A percentile compares a stretch with the other conserved stretches of the same genome.
Conservation (phyloP, 2,329 filamentous ascomycete genomes). For the Colletotrichum sp. region DNA sequence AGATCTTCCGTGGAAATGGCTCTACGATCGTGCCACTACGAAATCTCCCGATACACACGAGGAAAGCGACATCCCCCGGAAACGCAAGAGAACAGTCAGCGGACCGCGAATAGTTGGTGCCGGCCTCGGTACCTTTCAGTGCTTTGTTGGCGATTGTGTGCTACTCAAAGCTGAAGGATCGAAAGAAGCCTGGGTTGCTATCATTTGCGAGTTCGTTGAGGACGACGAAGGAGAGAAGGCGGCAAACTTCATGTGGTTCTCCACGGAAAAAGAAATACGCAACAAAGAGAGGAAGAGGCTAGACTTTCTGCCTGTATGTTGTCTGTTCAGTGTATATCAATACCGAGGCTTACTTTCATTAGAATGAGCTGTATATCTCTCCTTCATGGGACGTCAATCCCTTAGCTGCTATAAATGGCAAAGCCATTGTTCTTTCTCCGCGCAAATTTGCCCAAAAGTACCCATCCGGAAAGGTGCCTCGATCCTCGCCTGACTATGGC, state of each 20-base stretch:
- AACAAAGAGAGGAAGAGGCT: constrained; percentile 82
- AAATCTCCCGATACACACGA: neutral
- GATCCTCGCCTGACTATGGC: constrained; percentile 74
- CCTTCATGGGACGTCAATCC: constrained; percentile 87
- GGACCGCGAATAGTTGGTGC: constrained; percentile 72
- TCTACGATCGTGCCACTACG: constrained; percentile 59
- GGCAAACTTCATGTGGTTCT: constrained; percentile 96
- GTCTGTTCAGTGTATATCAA: neutral
- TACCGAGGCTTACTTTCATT: neutral
- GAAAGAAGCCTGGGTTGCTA: constrained; percentile 90
- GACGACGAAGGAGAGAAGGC: constrained; percentile 78
- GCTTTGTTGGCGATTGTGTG: constrained; percentile 81
- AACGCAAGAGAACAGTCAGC: neutral
- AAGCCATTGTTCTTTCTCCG: constrained; percentile 79
- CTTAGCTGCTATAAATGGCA: constrained; percentile 88
- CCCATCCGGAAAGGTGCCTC: constrained; percentile 77
- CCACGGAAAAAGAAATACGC: constrained; percentile 85
- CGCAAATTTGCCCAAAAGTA: constrained; percentile 71
- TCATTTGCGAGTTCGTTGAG: constrained; percentile 83
- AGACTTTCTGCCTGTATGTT: constrained; percentile 73
- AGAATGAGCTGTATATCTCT: constrained; percentile 94
- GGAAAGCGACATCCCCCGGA: neutral
- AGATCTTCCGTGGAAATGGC: constrained; percentile 80
- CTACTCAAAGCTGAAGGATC: constrained; percentile 86
- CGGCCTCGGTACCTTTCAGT: constrained; percentile 81